Evolutionary conservation across 768 basidiomycete species (phyloP).

Genomic region (Trametes cingulata): DNA sequence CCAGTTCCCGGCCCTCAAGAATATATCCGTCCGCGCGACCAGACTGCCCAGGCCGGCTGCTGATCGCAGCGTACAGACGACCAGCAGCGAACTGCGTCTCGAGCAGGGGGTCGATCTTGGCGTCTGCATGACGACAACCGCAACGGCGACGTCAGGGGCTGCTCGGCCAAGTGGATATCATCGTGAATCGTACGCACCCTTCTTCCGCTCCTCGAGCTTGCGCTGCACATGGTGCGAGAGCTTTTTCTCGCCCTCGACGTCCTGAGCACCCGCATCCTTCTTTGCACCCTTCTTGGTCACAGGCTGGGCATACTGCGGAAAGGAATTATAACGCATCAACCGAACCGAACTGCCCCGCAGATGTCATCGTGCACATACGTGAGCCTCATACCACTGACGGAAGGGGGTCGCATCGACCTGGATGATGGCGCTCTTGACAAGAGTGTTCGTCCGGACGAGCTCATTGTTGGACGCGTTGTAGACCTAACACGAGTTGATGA

Average conservation of each 20-base stretch:
- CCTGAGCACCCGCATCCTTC: slow-evolving; percentile 54
- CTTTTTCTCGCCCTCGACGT: slow-evolving; percentile 65
- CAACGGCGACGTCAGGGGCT: not conserved
- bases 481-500: slow-evolving; percentile 49
- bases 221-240: slow-evolving; percentile 90
- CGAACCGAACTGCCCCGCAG: too few relatives aligned
- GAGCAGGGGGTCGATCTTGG: slow-evolving; percentile 88
- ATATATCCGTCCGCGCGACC: slow-evolving; percentile 97
- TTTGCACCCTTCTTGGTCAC: slow-evolving; percentile 87
- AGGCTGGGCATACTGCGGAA: slow-evolving; percentile 84
- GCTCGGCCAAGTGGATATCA: not conserved
- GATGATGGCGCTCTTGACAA: slow-evolving; percentile 96
- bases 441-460: slow-evolving; percentile 98
- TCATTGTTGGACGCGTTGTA: slow-evolving; percentile 99
- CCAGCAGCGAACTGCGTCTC: slow-evolving; percentile 92
- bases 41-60: slow-evolving; percentile 95
- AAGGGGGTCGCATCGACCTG: slow-evolving; percentile 98
- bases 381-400: slow-evolving; percentile 99
- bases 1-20: slow-evolving; percentile 97
- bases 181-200: slow-evolving; percentile 55
- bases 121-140: slow-evolving; percentile 47
- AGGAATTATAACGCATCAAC: not conserved
- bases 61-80: slow-evolving; percentile 91
- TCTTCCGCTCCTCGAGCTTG: slow-evolving; percentile 85
- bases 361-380: slow-evolving; percentile 70